Base-by-base conservation (phyloP, 768 basidiomycete genomes). In the Clitopilus passeckerianus region DNA sequence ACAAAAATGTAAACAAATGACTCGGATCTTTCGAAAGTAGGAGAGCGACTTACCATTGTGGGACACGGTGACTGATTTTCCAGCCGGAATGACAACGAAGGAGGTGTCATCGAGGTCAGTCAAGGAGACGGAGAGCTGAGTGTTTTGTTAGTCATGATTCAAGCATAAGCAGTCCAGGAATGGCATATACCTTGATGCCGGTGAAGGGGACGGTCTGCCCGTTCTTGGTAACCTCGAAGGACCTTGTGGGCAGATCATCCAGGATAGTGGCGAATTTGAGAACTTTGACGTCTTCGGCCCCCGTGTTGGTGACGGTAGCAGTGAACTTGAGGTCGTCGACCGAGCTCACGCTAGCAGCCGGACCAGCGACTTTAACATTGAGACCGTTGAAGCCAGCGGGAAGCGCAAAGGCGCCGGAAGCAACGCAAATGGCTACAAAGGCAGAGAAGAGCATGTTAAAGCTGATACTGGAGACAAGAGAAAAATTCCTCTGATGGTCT, bases 191-290 rank as follows among this genome's bases (percentile, higher is more conserved):
- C 72, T 78, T 77, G 60, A 78, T 63, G 22, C 80, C 80, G 14
- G 71, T 77, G 70, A 81, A 81, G 14, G 69, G 55, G 34, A 78
- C 77, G 2, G 64, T 65, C 18, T 65, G 55, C 22, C 72, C 77
- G 62, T 75, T 73, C 64, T 76, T 77, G 46, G 70, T 76, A 60
- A 81, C 72, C 9, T 64, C 67, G 66, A 81, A 80, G 1, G 77
- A 78, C 65, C 71, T 74, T 33, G 77, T 78, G 5, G 77, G 76
- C 14, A 75, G 66, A 34, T 67, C 69, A 65, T 80, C 78, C 55
- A 80, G 71, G 56, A 80, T 73, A 14, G 79, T 79, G 16, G 70
- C 75, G 62, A 76, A 79, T 63, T 76, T 78, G 68, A 80, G 72
- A 53, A 80, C 64, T 66, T 74, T 79, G 63, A 78, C 68, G 52